phyloP scores from a whole-genome alignment of 495 filamentous ascomycete species.

The Schizothecium vesticola region DNA sequence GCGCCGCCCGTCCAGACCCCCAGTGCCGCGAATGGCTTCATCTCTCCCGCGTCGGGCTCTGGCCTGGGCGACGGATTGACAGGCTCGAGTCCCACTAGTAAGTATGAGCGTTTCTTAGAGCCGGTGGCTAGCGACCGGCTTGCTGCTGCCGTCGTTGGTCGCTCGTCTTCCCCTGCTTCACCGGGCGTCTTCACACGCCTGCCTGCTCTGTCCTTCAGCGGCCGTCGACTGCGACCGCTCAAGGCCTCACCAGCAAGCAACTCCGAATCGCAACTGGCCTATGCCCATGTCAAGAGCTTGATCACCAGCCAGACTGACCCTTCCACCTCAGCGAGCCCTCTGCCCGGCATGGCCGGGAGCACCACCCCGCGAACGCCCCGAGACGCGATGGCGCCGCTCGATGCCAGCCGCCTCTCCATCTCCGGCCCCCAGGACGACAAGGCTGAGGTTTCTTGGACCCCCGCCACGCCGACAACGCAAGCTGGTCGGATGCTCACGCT shows the following conservation, averaged over 20 bases:
- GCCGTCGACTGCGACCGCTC: background rate
- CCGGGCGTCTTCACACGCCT: slow-evolving; percentile 9
- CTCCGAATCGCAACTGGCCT: slow-evolving; percentile 5
- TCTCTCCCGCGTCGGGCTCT: slow-evolving; percentile 24
- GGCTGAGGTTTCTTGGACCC: slow-evolving; percentile 30
- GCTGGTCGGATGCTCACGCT: slow-evolving; percentile 42
- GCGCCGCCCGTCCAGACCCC: slow-evolving; percentile 23
- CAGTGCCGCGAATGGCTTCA: slow-evolving; percentile 22
- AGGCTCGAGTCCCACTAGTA: slow-evolving; percentile 35
- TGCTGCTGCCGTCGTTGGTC: slow-evolving; percentile 10
- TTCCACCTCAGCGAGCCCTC: slow-evolving; percentile 46
- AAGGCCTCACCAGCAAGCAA: background rate
- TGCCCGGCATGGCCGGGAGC: slow-evolving; percentile 36
- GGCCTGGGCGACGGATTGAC: slow-evolving; percentile 16
- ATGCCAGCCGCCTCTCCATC: slow-evolving; percentile 75
- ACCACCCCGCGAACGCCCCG: slow-evolving; percentile 74
- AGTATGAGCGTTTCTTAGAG: slow-evolving; percentile 27
- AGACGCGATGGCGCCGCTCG: slow-evolving; percentile 67
- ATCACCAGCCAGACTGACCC: slow-evolving; percentile 21
- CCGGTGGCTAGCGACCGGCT: slow-evolving; percentile 16
- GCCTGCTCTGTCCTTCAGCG: slow-evolving; percentile 15
- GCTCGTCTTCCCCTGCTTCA: slow-evolving; percentile 18
- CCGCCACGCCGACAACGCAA: slow-evolving; percentile 74
- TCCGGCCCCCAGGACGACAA: slow-evolving; percentile 46
- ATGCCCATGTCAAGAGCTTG: slow-evolving; percentile 7